Percentiles rank a stretch among this genome's conserved stretches.
phyloP scores from a whole-genome alignment of 352 stramenopile genomes.

The Globisporangium heterothallicum region DNA sequence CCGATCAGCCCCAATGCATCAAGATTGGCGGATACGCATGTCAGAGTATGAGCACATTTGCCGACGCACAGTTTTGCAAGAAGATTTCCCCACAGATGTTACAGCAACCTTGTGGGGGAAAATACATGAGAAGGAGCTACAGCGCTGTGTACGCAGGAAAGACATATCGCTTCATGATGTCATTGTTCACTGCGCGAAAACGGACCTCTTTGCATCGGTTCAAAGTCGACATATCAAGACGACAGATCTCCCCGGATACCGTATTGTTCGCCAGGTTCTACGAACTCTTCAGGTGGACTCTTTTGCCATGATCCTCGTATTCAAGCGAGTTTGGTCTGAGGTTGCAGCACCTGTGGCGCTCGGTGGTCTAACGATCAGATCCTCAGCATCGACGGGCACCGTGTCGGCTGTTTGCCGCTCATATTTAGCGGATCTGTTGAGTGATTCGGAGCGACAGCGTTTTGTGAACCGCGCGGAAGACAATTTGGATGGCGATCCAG shows the following conservation, averaged over 20 bases:
- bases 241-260: conserved; percentile 22
- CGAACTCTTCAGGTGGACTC: not conserved
- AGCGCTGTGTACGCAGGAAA: conserved; percentile 6
- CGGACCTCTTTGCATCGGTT: conserved; percentile 20
- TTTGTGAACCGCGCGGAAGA: not conserved
- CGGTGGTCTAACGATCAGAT: not conserved
- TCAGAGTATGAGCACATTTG: conserved; percentile 7
- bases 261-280: conserved; percentile 8
- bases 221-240: not conserved
- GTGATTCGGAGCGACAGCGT: not conserved
- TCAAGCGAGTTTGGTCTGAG: conserved; percentile 3
- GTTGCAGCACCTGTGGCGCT: not conserved
- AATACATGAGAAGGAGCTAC: conserved; percentile 30
- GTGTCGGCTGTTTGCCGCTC: conserved; percentile 1
- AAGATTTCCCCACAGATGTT: not conserved
- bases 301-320: not conserved
- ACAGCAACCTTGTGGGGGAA: conserved; percentile 23
- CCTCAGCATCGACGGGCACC: not conserved
- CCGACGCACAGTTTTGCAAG: not conserved
- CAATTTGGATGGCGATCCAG: not conserved
- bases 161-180: conserved; percentile 17
- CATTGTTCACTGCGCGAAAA: conserved; percentile 30
- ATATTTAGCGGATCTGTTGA: conserved; percentile 11
- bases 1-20: not conserved
- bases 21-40: not conserved